Evolutionary conservation across 2,329 filamentous ascomycete genomes (phyloP), one percentile per base, ranked within the genome.

Genomic region (Colletotrichum sp.): DNA sequence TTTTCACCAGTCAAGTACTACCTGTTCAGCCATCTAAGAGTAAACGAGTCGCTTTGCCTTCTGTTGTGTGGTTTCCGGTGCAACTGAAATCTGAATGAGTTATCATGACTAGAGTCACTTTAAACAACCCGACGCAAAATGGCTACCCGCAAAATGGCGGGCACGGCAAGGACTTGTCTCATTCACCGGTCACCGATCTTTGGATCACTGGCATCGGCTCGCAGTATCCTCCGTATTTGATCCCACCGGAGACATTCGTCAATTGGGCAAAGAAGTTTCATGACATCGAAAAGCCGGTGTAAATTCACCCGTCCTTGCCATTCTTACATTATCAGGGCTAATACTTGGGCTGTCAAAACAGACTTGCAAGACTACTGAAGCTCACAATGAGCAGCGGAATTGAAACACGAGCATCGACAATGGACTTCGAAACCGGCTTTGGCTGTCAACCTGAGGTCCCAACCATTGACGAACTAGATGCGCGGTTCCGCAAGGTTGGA

Each of bases 401-500:
- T 32, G 36, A 61, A 8, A 61, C 62, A 16, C 69, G 69, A 24
- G 62, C 62, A 55, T 67, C 32, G 5, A 61, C 61, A 7, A 55
- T 34, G 48, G 55, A 59, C n/a, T 52, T 71, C 34, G 69, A 71
- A 1, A 58, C 69, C 16, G 69, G 69, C 0, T 71, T 71, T 52
- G 61, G 69, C 18, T 71, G 69, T 21, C 69, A 71, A 16, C 5
- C 32, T 7, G 59, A 71, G 5, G 18, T 59, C 5, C 78, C 78
- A n/a, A 78, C 70, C 43, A 67, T 82, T 56, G 73, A 80, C 3
- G 79, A 82, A 14, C 74, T 83, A 4, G 82, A 82, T 4, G 67
- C 71, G 1, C 65, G 78, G 1, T 85, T 83, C 55, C 80, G 80
- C 7, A 77, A 78, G 16, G 72, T 75, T 7, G 83, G 83, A 3